Percentiles rank a stretch among this genome's conserved stretches.
These are phyloP conservation scores for Pouteria glomerata DNA, from an alignment of 148 eudicot species.

Conservation along the genomic window DNA sequence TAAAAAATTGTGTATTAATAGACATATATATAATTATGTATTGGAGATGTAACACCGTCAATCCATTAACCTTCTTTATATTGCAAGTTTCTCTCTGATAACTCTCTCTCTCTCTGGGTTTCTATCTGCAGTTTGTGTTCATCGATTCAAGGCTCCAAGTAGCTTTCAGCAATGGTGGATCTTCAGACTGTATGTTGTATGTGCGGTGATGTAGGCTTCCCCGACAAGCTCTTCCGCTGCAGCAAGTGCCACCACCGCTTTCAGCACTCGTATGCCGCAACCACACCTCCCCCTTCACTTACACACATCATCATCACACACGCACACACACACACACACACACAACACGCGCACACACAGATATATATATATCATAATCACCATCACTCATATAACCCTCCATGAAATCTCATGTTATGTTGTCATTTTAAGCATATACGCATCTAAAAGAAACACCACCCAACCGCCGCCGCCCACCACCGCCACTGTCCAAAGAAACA, in stretches of 20 bases:
- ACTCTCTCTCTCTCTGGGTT: not conserved
- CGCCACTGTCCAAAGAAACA: not conserved
- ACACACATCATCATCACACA: not conserved
- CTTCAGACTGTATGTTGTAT: constrained; percentile 48
- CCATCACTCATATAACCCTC: not conserved
- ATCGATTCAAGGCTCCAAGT: not conserved
- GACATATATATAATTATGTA: constrained; percentile 2
- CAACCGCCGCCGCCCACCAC: not conserved
- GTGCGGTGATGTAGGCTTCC: constrained; percentile 66
- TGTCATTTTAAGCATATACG: not conserved
- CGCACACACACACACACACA: not conserved
- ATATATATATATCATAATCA: not conserved
- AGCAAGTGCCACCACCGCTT: constrained; percentile 47
- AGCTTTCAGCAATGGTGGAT: constrained; percentile 38
- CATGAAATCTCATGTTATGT: not conserved
- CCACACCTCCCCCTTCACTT: not conserved
- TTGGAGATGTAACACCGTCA: constrained; percentile 13
- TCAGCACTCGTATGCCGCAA: constrained; percentile 56
- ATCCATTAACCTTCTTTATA: constrained; percentile 20
- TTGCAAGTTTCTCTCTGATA: not conserved
- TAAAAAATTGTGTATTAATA: not conserved
- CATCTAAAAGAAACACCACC: constrained; percentile 7
- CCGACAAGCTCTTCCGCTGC: constrained; percentile 70
- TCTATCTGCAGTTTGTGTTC: not conserved
- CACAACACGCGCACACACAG: not conserved